Evolutionary conservation across 805 yeast species (phyloP), one percentile per base, ranked within the genome.

Genomic region (Candida loeiensis): DNA sequence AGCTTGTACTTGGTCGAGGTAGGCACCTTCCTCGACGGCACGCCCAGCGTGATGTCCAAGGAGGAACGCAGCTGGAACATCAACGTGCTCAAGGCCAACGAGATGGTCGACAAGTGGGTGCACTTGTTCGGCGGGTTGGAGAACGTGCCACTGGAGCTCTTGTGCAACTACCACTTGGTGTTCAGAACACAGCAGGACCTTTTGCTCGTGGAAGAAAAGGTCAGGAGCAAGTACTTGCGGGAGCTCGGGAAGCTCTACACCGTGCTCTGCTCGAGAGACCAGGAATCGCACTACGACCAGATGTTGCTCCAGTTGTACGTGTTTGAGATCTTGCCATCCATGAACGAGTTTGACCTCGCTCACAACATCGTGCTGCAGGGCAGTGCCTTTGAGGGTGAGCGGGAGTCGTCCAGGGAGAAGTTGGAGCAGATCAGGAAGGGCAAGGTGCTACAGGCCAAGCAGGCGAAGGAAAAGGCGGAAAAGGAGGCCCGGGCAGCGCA

Each of bases 1-100:
- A 57, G 58, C 32, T 50, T 68, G 34, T 68, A 66, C 44, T 51
- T 67, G 42, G 56, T 66, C 3, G 61, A 66, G 39, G 47, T 62
- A 5, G 73, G 73, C 1, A 43, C 62, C 7, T 36, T 44, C 24
- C 31, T 48, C 16, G 14, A 22, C 7, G 32, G 15, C 11, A 21
- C 14, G 6, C 12, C 13, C 17, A 14, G 29, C 4, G 34, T 40
- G 13, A 20, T 35, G 25, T 17, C 40, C 7, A 17, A 33, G 8
- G 36, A n/a, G 6, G 41, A 37, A 12, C 25, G 29, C 28, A 20
- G 24, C 14, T 34, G 35, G 36, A 41, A 61, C 6, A 19, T 50
- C 4, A 29, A 39, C 4, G 41, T 40, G 6, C 45, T 63, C 17
- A 36, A 41, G 4, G 41, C 48, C 3, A 58, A 53, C 30, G 45